These are phyloP conservation scores for Phytophthora ramorum DNA, from an alignment of 352 stramenopile species.

Conservation along the genomic window DNA sequence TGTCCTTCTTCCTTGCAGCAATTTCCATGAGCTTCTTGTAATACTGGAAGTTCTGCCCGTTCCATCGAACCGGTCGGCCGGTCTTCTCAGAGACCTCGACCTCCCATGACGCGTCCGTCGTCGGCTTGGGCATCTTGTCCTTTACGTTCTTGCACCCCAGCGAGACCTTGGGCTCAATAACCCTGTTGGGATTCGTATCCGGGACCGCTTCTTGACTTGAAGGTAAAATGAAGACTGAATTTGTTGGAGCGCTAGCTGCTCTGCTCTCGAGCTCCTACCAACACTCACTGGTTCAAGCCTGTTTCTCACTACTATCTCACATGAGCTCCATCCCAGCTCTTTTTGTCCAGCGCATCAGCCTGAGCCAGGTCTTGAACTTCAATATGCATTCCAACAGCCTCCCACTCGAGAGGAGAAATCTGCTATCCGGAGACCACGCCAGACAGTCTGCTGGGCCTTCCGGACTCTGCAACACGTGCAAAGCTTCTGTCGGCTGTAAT, in stretches of 20 bases:
- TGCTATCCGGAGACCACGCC: slow-evolving; percentile 73
- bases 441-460: slow-evolving; percentile 63
- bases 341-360: no score
- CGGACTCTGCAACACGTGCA: slow-evolving; percentile 54
- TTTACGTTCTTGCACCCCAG: not conserved
- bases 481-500: slow-evolving; percentile 31
- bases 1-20: no score
- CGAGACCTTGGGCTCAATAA: slow-evolving; percentile 4
- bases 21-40: no score
- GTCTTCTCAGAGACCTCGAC: slow-evolving; percentile 17
- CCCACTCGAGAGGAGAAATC: slow-evolving; percentile 57
- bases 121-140: slow-evolving; percentile 7
- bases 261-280: no score
- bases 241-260: no score
- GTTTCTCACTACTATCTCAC: no score
- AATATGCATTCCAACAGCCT: slow-evolving; percentile 12
- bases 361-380: no score
- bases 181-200: not conserved
- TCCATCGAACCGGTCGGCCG: slow-evolving; percentile 9
- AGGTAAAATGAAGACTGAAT: no score
- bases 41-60: slow-evolving; percentile 8
- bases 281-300: no score
- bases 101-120: slow-evolving; percentile 10
- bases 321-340: no score
- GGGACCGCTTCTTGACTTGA: no score